Evolutionary conservation across 1,284 basidiomycete species (phyloP), one percentile per base, ranked within the genome.

Genomic region (Moesziomyces sp.): DNA sequence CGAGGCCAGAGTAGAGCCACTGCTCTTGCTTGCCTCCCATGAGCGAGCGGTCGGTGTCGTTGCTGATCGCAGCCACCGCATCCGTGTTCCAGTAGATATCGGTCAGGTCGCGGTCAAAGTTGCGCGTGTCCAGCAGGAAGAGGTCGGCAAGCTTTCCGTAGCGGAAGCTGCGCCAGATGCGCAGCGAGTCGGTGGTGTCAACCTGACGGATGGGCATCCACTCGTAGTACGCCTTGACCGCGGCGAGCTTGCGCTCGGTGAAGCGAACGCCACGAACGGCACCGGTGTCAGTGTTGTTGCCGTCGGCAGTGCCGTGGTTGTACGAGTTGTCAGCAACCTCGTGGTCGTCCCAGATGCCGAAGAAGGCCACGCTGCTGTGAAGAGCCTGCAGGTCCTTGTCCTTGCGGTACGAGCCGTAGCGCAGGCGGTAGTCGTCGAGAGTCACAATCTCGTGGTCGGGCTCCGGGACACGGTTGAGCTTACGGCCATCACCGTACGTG

Each of bases 121-220:
- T 86, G 13, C 90, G 87, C 13, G 89, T 90, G 79, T 90, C 89
- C n/a, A 90, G 86, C 87, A 89, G 44, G 50, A 50, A 58, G 33
- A 77, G 57, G 28, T 74, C 71, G 18, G 74, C 75, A 11, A 76
- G 58, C 49, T 74, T 78, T 46, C 74, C 76, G 63, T 66, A 74
- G 16, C 67, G 88, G 26, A 88, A 77, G 77, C 88, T 88, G 40
- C 90, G 86, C 89, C 89, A 91, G 68, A 91, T 90, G 14, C 89
- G 86, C 14, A 90, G 86, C 70, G 88, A 86, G 77, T 91, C 89
- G 54, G 87, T 87, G 3, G 87, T 86, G 60, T 87, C 87, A 16
- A 90, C 88, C 79, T 90, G 89, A 9, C 89, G 86, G 62, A 91
- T 89, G 16, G 90, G 90, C 86, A 91, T 88, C 89, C 89, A 90